These are phyloP conservation scores for Kluyveromyces sp. DNA, from an alignment of 1,139 yeast genomes.

Conservation along the genomic window DNA sequence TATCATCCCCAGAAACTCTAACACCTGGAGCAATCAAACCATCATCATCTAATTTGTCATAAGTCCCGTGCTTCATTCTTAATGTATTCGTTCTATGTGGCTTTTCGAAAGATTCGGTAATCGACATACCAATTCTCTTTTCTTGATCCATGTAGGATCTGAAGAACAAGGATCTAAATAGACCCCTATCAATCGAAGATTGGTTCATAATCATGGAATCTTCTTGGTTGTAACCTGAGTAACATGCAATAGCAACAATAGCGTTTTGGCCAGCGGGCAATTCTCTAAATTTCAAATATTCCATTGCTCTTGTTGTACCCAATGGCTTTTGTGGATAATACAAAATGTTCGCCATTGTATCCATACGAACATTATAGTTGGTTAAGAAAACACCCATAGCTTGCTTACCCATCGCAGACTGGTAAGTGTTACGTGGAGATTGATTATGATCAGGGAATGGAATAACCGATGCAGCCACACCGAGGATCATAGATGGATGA, in stretches of 20 bases:
- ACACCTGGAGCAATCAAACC: conserved; percentile 98
- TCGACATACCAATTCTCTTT: conserved; percentile 96
- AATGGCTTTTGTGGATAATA: conserved; percentile 98
- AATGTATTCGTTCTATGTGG: conserved; percentile 92
- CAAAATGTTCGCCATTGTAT: conserved; percentile 95
- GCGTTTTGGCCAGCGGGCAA: conserved; percentile 99
- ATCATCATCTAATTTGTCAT: conserved; percentile 95
- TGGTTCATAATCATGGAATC: conserved; percentile 99
- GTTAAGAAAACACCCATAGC: conserved; percentile 99
- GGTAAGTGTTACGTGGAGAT: conserved; percentile 98
- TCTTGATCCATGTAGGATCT: conserved; percentile 98
- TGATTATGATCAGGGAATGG: conserved; percentile 99
- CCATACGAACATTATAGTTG: conserved; percentile 95
- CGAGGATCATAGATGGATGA: conserved; percentile 97
- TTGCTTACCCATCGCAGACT: conserved; percentile 99
- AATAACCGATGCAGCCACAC: conserved; percentile 97
- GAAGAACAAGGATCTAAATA: conserved; percentile 90
- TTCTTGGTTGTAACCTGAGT: conserved; percentile 98
- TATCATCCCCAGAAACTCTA: conserved; percentile 97
- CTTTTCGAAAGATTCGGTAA: conserved; percentile 91
- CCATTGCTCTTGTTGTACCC: conserved; percentile 99
- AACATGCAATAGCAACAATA: conserved; percentile 94
- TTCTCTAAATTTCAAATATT: conserved; percentile 91
- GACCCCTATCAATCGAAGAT: conserved; percentile 92
- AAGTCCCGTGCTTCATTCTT: conserved; percentile 94